Evolutionary conservation across 768 basidiomycete species (phyloP), one percentile per base, ranked within the genome.

Genomic region (Lactarius vividus): DNA sequence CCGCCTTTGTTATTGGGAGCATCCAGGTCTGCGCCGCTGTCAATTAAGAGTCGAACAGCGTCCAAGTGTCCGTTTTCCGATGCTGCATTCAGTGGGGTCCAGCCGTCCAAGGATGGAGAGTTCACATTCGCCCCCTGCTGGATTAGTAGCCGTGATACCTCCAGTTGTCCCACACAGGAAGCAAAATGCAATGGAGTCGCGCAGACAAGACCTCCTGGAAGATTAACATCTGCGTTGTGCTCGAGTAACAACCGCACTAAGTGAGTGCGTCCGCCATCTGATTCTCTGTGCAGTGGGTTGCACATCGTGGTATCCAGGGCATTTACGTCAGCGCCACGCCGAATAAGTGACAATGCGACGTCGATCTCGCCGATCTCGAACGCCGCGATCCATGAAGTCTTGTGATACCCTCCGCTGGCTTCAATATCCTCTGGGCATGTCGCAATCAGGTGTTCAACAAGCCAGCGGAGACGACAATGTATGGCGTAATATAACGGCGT

Each of bases 401-500:
- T 0, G 9, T 44, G 15, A n/a, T 3, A n/a, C 7, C 42, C 20
- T 9, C 42, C 42, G 1, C n/a, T n/a, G 7, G 42, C 42, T 9
- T 44, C 42, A 3, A 44, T 10, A 44, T 44, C 20, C n/a, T 20
- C 8, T n/a, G 42, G 40, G 18, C 18, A 42, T 16, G 40, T 42
- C 16, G 18, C 18, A 1, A 42, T 7, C 18, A 42, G 40, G 42
- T 9, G 20, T 20, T 42, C 42, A 1, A 44, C n/a, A 4, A 44
- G 42, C 42, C 42, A 44, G 42, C 20, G 42, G 42, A 62, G 20
- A 28, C 61, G 31, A 54, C 37, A 54, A 1, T 26, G 28, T 18
- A 52, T 31, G 6, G 61, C 61, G 37, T 62, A 62, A 42, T 62
- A 52, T 37, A 62, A 40, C 8, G 61, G 52, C 2, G 37, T 10